A percentile compares a stretch with the other conserved stretches of the same genome.
Conservation (phyloP, 306 rosid species). For the Glycine tomentella region DNA sequence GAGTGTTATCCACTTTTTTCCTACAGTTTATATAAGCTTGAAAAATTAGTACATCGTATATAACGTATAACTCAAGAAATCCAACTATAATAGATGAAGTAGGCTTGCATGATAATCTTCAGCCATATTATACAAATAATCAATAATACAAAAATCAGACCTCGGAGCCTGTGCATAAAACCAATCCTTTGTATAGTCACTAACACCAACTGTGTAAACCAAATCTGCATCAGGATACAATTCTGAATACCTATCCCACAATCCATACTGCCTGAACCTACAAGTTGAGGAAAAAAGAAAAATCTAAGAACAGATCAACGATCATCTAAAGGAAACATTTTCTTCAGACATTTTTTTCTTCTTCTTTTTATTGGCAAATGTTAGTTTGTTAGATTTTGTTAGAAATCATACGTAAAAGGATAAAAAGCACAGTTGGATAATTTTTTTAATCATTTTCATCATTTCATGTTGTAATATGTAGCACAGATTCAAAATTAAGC, state of each 20-base stretch:
- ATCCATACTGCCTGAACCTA: conserved; percentile 91
- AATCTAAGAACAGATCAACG: conserved; percentile 31
- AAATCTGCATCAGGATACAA: conserved; percentile 76
- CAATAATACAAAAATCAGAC: conserved; percentile 46
- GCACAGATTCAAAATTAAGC: conserved; percentile 28
- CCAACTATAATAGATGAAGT: conserved; percentile 10
- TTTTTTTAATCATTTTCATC: not conserved
- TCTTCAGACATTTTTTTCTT: not conserved
- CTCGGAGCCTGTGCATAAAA: conserved; percentile 88
- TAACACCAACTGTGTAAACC: conserved; percentile 70
- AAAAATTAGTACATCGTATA: conserved; percentile 7
- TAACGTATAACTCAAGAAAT: conserved; percentile 28
- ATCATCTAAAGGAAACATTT: conserved; percentile 40
- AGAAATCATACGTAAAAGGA: not conserved
- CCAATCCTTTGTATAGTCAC: conserved; percentile 75
- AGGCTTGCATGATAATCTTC: conserved; percentile 19
- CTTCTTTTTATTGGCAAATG: too few species aligned
- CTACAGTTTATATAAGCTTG: conserved; percentile 51
- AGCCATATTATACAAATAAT: conserved; percentile 18
- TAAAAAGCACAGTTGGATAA: conserved; percentile 37
- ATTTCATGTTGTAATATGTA: conserved; percentile 15
- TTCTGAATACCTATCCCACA: conserved; percentile 90
- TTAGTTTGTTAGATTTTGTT: too few species aligned
- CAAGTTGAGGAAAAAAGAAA: conserved; percentile 36
- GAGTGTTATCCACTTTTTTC: conserved; percentile 63